phyloP scores from a whole-genome alignment of 2,329 filamentous ascomycete genomes.

The Iodosphaeria phyllophila region DNA sequence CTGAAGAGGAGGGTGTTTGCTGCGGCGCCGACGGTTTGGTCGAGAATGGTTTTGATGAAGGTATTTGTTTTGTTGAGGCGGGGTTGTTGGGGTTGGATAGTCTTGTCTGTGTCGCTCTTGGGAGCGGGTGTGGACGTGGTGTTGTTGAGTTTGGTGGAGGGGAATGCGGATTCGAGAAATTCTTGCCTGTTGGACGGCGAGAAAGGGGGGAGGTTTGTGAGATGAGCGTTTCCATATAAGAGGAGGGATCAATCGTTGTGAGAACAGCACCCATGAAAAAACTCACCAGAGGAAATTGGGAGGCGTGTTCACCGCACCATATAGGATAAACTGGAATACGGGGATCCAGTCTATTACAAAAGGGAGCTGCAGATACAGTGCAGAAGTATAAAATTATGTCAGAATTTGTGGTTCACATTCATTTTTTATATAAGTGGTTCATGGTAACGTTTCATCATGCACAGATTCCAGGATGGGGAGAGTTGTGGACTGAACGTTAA shows the following conservation, averaged over 20 bases:
- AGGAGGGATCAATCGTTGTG: background rate
- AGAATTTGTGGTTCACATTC: too few relatives aligned
- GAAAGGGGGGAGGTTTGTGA: constrained; percentile 2
- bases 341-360: constrained; percentile 46
- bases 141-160: constrained; percentile 45
- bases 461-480: too few relatives aligned
- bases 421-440: too few relatives aligned
- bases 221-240: background rate
- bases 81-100: constrained; percentile 25
- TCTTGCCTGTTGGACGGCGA: constrained; percentile 38
- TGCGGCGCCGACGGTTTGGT: constrained; percentile 47
- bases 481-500: constrained; percentile 1
- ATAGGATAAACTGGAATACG: constrained; percentile 61
- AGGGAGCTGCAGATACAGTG: constrained; percentile 24
- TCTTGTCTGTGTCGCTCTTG: too few relatives aligned
- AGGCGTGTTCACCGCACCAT: constrained; percentile 53
- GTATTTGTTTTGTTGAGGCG: constrained; percentile 45
- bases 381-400: background rate
- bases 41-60: constrained; percentile 44
- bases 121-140: constrained; percentile 20
- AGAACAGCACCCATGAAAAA: background rate
- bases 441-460: too few relatives aligned
- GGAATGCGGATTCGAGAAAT: constrained; percentile 57
- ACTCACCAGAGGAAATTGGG: constrained; percentile 67
- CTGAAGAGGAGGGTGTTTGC: constrained; percentile 41